Base-by-base conservation (phyloP, 345 rosid genomes). In the Aurinia saxatilis region DNA sequence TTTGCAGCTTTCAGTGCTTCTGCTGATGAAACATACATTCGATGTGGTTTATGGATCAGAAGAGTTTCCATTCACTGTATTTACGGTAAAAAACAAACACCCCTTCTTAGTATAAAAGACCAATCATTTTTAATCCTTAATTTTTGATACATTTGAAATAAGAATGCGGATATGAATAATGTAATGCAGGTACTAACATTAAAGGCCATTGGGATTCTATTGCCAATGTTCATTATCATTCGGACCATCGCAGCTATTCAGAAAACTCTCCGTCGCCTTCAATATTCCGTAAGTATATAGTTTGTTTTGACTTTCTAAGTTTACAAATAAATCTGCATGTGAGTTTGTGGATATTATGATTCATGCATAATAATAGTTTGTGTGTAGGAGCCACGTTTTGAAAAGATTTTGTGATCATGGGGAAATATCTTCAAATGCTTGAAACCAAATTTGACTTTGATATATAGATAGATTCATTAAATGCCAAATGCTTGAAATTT, bases 151-250 rank as follows among this genome's bases (percentile, higher is more conserved):
- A 10, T 27, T 7, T 35, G 15, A 34, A 47, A 8, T 21, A 27
- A 4, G n/a, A n/a, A n/a, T n/a, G n/a, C n/a, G n/a, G n/a, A n/a
- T n/a, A n/a, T n/a, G n/a, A n/a, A n/a, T n/a, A n/a, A n/a, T n/a
- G n/a, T n/a, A n/a, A 6, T 68, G 40, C 77, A 93, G 99, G 72
- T 87, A 53, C 75, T 93, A 53, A 16, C 84, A 36, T 60, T 89
- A 8, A 84, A 87, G 61, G 77, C 81, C 2, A 69, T 78, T 50
- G 99, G 99, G 14, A 90, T 89, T 49, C 13, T 90, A 63, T 64
- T 90, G 16, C 99, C 97, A 9, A 81, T 87, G 95, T 85, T 74
- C 55, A 9, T 84, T 51, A 55, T 93, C 69, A 48, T 84, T 46
- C 77, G 78, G 59, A 74, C 76, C 34, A 82, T 93, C 49, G 38